Evolutionary conservation across 2,329 filamentous ascomycete genomes (phyloP).

Genomic region (Didymellaceae sp.): DNA sequence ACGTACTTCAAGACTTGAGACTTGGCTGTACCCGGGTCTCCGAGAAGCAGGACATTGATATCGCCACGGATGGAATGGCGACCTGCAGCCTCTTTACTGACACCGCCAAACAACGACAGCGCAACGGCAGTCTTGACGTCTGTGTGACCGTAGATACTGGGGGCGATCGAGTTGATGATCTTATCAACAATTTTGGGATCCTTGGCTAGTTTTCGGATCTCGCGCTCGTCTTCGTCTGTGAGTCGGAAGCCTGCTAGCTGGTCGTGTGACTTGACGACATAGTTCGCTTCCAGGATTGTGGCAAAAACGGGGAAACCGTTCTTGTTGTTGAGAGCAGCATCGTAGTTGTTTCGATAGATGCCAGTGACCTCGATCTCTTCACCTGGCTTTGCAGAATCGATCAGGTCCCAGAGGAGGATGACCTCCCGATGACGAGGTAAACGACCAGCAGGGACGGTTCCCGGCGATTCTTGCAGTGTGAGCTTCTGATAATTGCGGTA

Average conservation of each 20-base stretch:
- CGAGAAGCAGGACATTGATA: slow-evolving; percentile 95
- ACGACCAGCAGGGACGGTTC: slow-evolving; percentile 93
- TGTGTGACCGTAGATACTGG: slow-evolving; percentile 94
- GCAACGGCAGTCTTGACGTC: slow-evolving; percentile 98
- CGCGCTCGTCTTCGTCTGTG: slow-evolving; percentile 91
- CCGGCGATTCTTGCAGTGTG: slow-evolving; percentile 94
- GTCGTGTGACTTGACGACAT: slow-evolving; percentile 95
- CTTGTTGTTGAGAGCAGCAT: slow-evolving; percentile 96
- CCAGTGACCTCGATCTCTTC: slow-evolving; percentile 98
- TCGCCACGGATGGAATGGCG: slow-evolving; percentile 92
- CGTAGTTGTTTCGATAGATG: slow-evolving; percentile 97
- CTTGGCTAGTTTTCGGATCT: slow-evolving; percentile 84
- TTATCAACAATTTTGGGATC: slow-evolving; percentile 94
- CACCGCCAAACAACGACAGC: slow-evolving; percentile 91
- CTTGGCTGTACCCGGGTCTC: slow-evolving; percentile 97
- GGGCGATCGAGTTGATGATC: slow-evolving; percentile 89
- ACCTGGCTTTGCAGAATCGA: slow-evolving; percentile 94
- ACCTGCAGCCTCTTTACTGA: slow-evolving; percentile 88
- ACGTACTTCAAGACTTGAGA: slow-evolving; percentile 97
- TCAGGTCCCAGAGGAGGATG: slow-evolving; percentile 94
- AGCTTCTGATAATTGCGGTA: slow-evolving; percentile 99
- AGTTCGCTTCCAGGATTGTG: slow-evolving; percentile 96
- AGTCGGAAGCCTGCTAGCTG: slow-evolving; percentile 95
- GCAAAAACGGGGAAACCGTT: slow-evolving; percentile 99
- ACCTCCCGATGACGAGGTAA: slow-evolving; percentile 93